A percentile compares a stretch with the other conserved stretches of the same genome.
Conservation (phyloP, 2,329 filamentous ascomycete genomes). For the Diplocarpon mali region DNA sequence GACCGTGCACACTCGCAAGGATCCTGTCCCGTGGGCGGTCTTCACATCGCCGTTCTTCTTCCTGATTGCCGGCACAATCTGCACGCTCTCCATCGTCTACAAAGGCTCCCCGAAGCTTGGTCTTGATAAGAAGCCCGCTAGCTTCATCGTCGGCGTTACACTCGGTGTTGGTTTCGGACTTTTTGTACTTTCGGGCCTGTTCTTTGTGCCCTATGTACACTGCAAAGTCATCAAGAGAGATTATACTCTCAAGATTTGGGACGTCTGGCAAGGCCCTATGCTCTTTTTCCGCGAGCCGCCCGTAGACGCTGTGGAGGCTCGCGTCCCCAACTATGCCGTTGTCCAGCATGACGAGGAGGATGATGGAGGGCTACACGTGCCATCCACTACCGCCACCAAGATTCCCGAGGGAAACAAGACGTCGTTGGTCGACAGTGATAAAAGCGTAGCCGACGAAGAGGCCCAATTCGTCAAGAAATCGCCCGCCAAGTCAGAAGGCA, state of each 20-base stretch:
- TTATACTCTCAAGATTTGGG: conserved; percentile 50
- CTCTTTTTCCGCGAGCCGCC: conserved; percentile 49
- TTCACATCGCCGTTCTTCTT: conserved; percentile 68
- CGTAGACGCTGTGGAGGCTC: conserved; percentile 39
- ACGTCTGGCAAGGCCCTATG: conserved; percentile 50
- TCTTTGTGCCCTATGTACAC: conserved; percentile 65
- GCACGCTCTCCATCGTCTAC: conserved; percentile 69
- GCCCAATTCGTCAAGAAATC: too few relatives aligned
- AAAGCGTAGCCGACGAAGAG: too few relatives aligned
- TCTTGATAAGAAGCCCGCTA: conserved; percentile 52
- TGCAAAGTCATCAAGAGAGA: conserved; percentile 59
- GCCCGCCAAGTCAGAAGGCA: neutral
- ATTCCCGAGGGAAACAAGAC: neutral
- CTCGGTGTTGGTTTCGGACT: conserved; percentile 53
- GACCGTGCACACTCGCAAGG: conserved; percentile 58
- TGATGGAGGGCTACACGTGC: conserved; percentile 21
- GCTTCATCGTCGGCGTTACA: conserved; percentile 57
- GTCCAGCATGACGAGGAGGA: conserved; percentile 51
- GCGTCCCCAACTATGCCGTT: conserved; percentile 67
- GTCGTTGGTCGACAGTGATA: too few relatives aligned
- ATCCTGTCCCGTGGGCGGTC: conserved; percentile 62
- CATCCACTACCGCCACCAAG: conserved; percentile 18
- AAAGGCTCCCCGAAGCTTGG: conserved; percentile 64
- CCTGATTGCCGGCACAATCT: conserved; percentile 62
- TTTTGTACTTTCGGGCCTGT: conserved; percentile 46